Percentiles rank a stretch among this genome's conserved stretches.
phyloP scores from a whole-genome alignment of 495 filamentous ascomycete species.

The Usnea hakonensis region DNA sequence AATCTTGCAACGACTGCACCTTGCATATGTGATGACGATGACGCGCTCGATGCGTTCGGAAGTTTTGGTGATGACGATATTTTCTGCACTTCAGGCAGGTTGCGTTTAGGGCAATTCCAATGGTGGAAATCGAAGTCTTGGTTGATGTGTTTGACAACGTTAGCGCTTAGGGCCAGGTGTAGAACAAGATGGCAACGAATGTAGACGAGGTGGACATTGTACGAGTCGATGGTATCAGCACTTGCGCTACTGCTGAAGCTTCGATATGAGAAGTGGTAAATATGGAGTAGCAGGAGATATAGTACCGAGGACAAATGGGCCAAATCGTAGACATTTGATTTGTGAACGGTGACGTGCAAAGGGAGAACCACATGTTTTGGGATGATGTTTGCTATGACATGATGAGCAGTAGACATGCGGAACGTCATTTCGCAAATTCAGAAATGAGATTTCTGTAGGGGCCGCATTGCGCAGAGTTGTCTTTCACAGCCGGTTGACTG shows the following conservation, averaged over 20 bases:
- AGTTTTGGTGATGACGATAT: conserved; percentile 27
- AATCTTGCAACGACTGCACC: conserved; percentile 37
- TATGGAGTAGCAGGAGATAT: neutral
- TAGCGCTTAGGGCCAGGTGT: neutral
- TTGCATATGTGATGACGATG: conserved; percentile 40
- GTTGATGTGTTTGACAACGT: conserved; percentile 22
- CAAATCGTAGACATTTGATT: neutral
- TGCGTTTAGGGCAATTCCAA: conserved; percentile 17
- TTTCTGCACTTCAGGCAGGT: conserved; percentile 37
- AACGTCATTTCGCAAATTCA: neutral
- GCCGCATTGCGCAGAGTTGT: neutral
- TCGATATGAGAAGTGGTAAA: neutral
- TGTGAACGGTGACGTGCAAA: neutral
- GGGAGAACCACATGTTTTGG: neutral
- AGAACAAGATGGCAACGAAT: neutral
- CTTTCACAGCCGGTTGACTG: neutral
- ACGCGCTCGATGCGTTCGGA: conserved; percentile 36
- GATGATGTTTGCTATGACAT: neutral
- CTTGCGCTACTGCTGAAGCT: neutral
- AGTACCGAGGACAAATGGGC: neutral
- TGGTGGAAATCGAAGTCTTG: conserved; percentile 33
- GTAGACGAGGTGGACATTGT: neutral
- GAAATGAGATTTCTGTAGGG: neutral
- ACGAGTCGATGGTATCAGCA: neutral
- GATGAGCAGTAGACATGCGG: neutral